Evolutionary conservation across 2,329 filamentous ascomycete genomes (phyloP).

Genomic region (Hypoxylon sp.): DNA sequence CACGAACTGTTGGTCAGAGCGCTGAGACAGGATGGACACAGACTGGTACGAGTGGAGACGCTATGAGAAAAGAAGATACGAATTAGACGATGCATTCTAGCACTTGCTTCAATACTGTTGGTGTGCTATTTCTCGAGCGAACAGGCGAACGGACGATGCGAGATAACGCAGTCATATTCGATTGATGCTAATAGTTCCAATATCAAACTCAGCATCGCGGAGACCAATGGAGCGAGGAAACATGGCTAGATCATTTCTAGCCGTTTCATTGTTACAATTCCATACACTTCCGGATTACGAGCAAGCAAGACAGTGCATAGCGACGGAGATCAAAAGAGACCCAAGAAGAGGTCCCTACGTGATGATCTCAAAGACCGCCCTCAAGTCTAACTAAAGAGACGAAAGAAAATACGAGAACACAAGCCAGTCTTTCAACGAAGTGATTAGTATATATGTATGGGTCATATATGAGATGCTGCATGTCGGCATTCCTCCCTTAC

Average conservation of each 20-base stretch:
- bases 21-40: slow-evolving; percentile 47
- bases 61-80: slow-evolving; percentile 18
- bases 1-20: slow-evolving; percentile 56
- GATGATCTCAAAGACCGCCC: slow-evolving; percentile 46
- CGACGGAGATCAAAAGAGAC: slow-evolving; percentile 35
- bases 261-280: slow-evolving; percentile 39
- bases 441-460: slow-evolving; percentile 36
- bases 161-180: slow-evolving; percentile 12
- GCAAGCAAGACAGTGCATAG: slow-evolving; percentile 38
- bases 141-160: slow-evolving; percentile 18
- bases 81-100: slow-evolving; percentile 21
- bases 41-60: slow-evolving; percentile 29
- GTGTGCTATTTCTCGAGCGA: slow-evolving; percentile 9
- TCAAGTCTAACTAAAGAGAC: slow-evolving; percentile 38
- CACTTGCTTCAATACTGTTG: slow-evolving; percentile 15
- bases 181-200: slow-evolving; percentile 3
- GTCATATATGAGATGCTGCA: slow-evolving; percentile 25
- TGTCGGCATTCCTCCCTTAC: slow-evolving; percentile 19
- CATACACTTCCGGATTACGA: slow-evolving; percentile 28
- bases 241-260: slow-evolving; percentile 19
- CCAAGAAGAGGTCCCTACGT: slow-evolving; percentile 27
- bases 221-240: slow-evolving; percentile 1
- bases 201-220: not conserved
- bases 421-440: slow-evolving; percentile 38
- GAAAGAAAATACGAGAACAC: slow-evolving; percentile 40